These are phyloP conservation scores for Myochromella boudieri DNA, from an alignment of 768 basidiomycete genomes.

Conservation along the genomic window DNA sequence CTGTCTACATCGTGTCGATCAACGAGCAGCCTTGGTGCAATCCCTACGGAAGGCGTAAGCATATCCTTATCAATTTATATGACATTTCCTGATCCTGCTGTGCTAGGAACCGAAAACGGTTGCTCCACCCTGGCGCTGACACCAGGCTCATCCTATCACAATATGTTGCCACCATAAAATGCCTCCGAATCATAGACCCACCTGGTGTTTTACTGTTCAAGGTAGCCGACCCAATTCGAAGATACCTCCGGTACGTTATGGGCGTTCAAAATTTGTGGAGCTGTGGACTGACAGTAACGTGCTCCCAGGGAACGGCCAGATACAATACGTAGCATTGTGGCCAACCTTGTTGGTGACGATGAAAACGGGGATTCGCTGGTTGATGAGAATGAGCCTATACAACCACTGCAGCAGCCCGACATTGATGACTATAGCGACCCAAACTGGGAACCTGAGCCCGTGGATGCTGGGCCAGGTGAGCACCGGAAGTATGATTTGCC, in stretches of 20 bases:
- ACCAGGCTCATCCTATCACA: conserved; percentile 87
- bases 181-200: conserved; percentile 87
- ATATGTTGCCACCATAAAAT: conserved; percentile 92
- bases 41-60: conserved; percentile 78
- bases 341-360: conserved; percentile 84
- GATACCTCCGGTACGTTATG: conserved; percentile 71
- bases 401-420: conserved; percentile 70
- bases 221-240: conserved; percentile 89
- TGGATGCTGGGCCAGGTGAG: conserved; percentile 93
- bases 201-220: conserved; percentile 91
- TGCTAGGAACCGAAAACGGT: conserved; percentile 74
- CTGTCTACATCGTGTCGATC: conserved; percentile 78
- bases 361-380: conserved; percentile 78
- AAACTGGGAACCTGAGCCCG: conserved; percentile 94
- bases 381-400: conserved; percentile 81
- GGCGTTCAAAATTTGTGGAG: not conserved
- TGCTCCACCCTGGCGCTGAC: conserved; percentile 94
- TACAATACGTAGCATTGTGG: conserved; percentile 92
- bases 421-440: conserved; percentile 89
- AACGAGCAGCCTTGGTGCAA: conserved; percentile 72
- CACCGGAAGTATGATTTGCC: not conserved
- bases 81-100: no score
- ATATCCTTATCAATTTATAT: conserved; percentile 5
- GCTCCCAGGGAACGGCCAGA: conserved; percentile 74
- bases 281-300: not conserved